Evolutionary conservation across 441 rosid species (phyloP), one percentile per base, ranked within the genome.

Genomic region (Pelargonium exstipulatum): DNA sequence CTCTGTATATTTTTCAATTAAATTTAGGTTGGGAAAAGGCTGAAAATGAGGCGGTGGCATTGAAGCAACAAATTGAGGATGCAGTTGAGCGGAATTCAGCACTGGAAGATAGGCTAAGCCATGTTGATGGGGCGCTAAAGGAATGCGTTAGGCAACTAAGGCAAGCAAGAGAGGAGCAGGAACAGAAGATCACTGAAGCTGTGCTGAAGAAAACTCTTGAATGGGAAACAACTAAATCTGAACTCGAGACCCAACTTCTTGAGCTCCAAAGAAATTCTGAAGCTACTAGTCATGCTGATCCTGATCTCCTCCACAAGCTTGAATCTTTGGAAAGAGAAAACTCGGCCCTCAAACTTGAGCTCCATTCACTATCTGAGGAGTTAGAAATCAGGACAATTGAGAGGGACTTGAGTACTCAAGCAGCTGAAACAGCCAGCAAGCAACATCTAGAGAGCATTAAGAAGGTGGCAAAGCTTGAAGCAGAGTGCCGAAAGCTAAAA

Each of bases 341-440:
- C 74, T 77, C 82, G 4, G 69, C 75, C 69, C 84, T 91, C 67
- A 90, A 85, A 71, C 69, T 51, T 40, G 78, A 83, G 71, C 82
- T 91, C 57, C 82, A 69, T 68, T 82, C 92, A 73, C 82, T 71
- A 69, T 37, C 80, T 1, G 88, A 88, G 76, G 96, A 91, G 77
- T 66, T 85, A 22, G 82, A 90, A 72, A 60, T 85, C 35, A 80
- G 85, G 71, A 84, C 79, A 62, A 68, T 85, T 10, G 99, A 94
- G 79, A 84, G 87, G 64, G 96, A 94, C 73, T 78, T 94, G 79
- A 88, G 92, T 79, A 80, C 79, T 62, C 84, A 84, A 68, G 86
- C 94, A 2, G 99, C 97, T 64, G 99, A 94, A 83, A 79, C 86
- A 48, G 96, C 96, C 35, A 90, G 97, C 83, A 94, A 88, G 80